A percentile compares a stretch with the other conserved stretches of the same genome.
Conservation (phyloP, 1,284 basidiomycete genomes). For the Ustilago xerochloae region DNA sequence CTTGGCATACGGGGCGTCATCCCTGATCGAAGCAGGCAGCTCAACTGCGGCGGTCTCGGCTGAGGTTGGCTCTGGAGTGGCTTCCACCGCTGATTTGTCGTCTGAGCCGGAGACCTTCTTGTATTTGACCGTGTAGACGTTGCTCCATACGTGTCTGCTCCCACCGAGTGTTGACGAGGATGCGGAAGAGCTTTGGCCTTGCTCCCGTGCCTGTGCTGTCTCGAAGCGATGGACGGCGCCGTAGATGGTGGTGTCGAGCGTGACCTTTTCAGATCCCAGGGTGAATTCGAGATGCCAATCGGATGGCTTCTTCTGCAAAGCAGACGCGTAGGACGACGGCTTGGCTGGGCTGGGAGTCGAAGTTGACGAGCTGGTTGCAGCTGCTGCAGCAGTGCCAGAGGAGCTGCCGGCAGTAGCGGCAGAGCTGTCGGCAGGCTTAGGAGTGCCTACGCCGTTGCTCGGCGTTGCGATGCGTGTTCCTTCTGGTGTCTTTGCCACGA, state of each 20-base stretch:
- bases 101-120: conserved; percentile 88
- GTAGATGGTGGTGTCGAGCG: conserved; percentile 90
- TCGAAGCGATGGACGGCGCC: conserved; percentile 92
- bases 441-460: conserved; percentile 67
- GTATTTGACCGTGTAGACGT: conserved; percentile 89
- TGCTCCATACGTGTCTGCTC: conserved; percentile 81
- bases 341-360: conserved; percentile 37
- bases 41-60: conserved; percentile 26
- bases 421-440: conserved; percentile 63
- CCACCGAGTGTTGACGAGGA: conserved; percentile 19
- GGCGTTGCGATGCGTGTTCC: conserved; percentile 93
- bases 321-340: conserved; percentile 85
- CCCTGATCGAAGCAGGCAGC: conserved; percentile 79
- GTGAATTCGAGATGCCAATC: conserved; percentile 98
- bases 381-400: conserved; percentile 63
- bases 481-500: conserved; percentile 94
- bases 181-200: conserved; percentile 6
- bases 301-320: conserved; percentile 86
- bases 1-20: conserved; percentile 86
- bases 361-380: conserved; percentile 29
- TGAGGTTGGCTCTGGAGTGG: conserved; percentile 54
- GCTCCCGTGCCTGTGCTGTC: conserved; percentile 65
- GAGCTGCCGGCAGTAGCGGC: conserved; percentile 47
- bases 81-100: conserved; percentile 65
- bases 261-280: conserved; percentile 84